Conservation (phyloP, 257 asterid species). For the Salvia rosmarinus region DNA sequence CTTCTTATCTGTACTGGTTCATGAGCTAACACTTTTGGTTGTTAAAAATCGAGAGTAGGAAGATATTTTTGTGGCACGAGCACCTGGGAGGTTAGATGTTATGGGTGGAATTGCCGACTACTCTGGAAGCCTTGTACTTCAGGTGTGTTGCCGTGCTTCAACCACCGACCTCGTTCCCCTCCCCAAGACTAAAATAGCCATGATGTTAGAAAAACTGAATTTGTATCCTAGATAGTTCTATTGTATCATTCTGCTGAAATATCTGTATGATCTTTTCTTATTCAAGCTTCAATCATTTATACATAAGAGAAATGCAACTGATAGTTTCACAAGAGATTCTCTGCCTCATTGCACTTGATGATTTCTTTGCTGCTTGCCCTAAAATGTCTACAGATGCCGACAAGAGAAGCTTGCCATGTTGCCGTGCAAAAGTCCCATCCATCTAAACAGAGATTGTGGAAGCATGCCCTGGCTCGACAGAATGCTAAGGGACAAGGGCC, state of each 20-base stretch:
- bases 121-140: constrained; percentile 98
- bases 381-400: constrained; percentile 72
- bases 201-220: background rate
- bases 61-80: constrained; percentile 87
- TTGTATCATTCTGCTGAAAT: background rate
- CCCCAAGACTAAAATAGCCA: background rate
- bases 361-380: constrained; percentile 21
- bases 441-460: constrained; percentile 89
- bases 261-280: constrained; percentile 8
- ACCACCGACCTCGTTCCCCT: background rate
- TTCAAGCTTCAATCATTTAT: background rate
- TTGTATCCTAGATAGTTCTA: background rate
- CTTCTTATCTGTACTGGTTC: background rate
- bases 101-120: constrained; percentile 99
- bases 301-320: background rate
- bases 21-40: constrained; percentile 12
- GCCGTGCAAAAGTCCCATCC: constrained; percentile 93
- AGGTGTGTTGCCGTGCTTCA: constrained; percentile 51
- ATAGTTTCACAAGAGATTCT: constrained; percentile 12
- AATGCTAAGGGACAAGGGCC: constrained; percentile 70
- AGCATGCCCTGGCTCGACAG: constrained; percentile 95
- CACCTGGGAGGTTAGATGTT: constrained; percentile 98
- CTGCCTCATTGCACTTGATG: constrained; percentile 6
- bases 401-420: constrained; percentile 97
- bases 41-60: constrained; percentile 54